Conservation (phyloP, 208 protist genomes). For the Zelonia costaricensis region DNA sequence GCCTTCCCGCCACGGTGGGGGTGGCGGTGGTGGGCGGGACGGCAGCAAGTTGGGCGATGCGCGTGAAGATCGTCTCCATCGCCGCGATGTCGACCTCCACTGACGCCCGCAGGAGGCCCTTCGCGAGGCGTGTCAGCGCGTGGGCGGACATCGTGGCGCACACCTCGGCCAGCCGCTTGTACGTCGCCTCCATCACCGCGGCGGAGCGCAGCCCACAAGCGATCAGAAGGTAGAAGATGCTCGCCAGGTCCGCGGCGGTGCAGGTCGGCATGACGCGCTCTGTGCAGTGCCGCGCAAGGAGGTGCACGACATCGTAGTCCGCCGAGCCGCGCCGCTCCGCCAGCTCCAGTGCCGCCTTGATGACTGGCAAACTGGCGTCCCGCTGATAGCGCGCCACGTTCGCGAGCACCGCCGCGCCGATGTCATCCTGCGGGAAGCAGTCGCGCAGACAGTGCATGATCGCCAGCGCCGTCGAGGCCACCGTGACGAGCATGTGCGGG, state of each 20-base stretch:
- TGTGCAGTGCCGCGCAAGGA: conserved; percentile 56
- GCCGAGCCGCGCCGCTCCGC: conserved; percentile 52
- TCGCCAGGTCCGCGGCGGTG: conserved; percentile 40
- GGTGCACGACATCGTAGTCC: conserved; percentile 55
- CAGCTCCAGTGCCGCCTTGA: conserved; percentile 57
- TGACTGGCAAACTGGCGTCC: conserved; percentile 39
- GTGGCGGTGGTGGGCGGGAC: not conserved
- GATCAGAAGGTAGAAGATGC: conserved; percentile 56
- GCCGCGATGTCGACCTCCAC: conserved; percentile 50
- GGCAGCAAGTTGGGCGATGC: conserved; percentile 18
- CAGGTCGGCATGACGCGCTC: conserved; percentile 46
- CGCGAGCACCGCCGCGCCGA: conserved; percentile 60
- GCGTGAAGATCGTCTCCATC: conserved; percentile 33
- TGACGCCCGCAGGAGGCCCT: conserved; percentile 50
- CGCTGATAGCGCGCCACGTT: conserved; percentile 58
- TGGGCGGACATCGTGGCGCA: conserved; percentile 25
- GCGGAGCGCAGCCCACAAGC: conserved; percentile 64
- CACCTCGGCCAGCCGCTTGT: conserved; percentile 37
- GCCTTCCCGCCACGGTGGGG: too few relatives aligned
- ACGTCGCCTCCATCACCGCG: conserved; percentile 41
- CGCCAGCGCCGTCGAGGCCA: conserved; percentile 40
- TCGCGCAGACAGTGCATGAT: conserved; percentile 70
- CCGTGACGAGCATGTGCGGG: conserved; percentile 51
- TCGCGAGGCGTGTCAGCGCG: conserved; percentile 40
- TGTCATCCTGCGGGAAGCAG: conserved; percentile 71